Evolutionary conservation across 352 stramenopile species (phyloP).

Genomic region (Pythium utonaiense): DNA sequence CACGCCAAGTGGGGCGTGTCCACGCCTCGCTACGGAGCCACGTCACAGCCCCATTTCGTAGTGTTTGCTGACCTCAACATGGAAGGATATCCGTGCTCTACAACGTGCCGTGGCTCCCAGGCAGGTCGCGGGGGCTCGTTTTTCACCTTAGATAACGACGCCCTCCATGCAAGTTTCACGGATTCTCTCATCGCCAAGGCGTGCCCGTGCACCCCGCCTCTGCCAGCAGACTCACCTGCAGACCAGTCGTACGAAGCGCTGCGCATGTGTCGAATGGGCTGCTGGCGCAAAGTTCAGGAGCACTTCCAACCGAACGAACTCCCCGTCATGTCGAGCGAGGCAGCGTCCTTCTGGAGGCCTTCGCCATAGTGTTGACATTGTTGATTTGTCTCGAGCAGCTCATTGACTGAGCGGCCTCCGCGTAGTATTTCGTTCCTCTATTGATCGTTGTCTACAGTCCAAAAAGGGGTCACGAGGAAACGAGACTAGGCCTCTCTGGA

Average conservation of each 20-base stretch:
- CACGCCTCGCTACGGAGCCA: constrained; percentile 32
- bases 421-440: no score
- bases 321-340: constrained; percentile 42
- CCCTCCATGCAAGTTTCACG: constrained; percentile 51
- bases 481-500: no score
- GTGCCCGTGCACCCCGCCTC: constrained; percentile 34
- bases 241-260: constrained; percentile 34
- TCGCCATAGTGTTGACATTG: no score
- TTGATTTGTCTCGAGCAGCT: no score
- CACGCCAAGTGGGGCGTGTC: constrained; percentile 75
- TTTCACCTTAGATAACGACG: constrained; percentile 42
- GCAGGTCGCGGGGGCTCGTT: constrained; percentile 69
- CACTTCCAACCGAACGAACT: constrained; percentile 34
- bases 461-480: no score
- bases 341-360: constrained; percentile 50
- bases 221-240: neutral
- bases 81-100: constrained; percentile 80
- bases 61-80: constrained; percentile 80
- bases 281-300: constrained; percentile 52
- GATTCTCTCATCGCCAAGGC: constrained; percentile 38
- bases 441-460: no score
- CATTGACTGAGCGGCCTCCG: no score
- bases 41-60: constrained; percentile 21
- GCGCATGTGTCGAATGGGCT: constrained; percentile 67
- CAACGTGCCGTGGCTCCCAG: constrained; percentile 64